These are phyloP conservation scores for Trichophyton verrucosum DNA, from an alignment of 2,329 filamentous ascomycete species.

Conservation along the genomic window DNA sequence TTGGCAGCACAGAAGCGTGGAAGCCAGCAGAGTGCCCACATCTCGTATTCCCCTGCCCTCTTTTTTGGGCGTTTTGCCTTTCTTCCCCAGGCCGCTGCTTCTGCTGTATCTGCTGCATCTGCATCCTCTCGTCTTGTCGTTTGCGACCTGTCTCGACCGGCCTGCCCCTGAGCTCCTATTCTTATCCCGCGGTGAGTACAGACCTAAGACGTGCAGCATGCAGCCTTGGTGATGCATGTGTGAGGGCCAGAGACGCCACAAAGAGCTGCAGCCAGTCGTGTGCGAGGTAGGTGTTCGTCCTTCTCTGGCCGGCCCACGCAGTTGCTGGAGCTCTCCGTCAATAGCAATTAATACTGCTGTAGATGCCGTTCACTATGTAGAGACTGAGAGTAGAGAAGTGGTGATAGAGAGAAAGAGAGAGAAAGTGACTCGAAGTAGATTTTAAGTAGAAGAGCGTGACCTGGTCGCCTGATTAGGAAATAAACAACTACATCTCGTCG, in stretches of 20 bases:
- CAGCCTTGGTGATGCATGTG: background rate
- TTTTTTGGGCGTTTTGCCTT: background rate
- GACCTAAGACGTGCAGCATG: background rate
- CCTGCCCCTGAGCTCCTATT: background rate
- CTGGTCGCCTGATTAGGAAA: background rate
- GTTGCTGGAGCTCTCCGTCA: background rate
- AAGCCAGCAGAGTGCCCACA: background rate
- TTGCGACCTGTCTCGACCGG: background rate
- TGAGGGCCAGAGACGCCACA: constrained; percentile 1
- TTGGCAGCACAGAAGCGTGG: background rate
- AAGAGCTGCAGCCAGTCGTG: background rate
- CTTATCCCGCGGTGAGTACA: background rate
- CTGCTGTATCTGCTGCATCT: too few species aligned
- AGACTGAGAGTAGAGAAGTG: background rate
- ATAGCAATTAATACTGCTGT: background rate
- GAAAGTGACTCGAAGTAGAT: background rate
- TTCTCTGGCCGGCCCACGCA: background rate
- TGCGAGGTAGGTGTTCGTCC: background rate
- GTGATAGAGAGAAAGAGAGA: background rate
- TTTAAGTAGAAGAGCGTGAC: background rate
- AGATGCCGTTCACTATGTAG: background rate
- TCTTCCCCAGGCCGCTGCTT: background rate
- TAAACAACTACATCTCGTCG: background rate
- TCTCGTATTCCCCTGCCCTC: background rate
- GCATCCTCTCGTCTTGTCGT: too few species aligned